Conservation (phyloP, 192 early-diverging fungal genomes). For the Linnemannia elongata region DNA sequence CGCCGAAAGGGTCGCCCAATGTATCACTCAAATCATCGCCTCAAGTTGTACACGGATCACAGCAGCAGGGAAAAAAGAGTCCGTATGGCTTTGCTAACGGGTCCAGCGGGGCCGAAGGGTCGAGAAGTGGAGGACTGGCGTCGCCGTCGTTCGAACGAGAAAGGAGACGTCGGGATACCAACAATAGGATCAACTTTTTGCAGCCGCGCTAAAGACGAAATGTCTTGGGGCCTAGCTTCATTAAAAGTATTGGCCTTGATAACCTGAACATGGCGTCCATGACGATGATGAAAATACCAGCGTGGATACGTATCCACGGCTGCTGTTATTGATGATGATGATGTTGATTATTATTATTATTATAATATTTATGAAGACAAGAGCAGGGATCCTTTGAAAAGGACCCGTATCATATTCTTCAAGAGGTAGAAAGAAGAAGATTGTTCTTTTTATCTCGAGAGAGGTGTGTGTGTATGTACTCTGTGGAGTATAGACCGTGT, state of each 20-base stretch:
- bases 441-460: no score
- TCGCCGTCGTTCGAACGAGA: slow-evolving; percentile 11
- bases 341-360: no score
- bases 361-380: no score
- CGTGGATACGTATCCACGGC: neutral
- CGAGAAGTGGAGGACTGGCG: neutral
- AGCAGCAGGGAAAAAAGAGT: slow-evolving; percentile 13
- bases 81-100: neutral
- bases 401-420: no score
- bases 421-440: no score
- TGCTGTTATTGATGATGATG: no score
- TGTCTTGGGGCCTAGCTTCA: neutral
- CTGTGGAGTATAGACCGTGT: no score
- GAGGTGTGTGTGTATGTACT: no score
- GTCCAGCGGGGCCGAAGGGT: neutral
- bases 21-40: neutral
- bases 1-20: neutral
- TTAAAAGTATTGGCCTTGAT: neutral
- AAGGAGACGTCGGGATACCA: slow-evolving; percentile 12
- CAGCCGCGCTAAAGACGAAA: slow-evolving; percentile 16
- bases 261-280: neutral
- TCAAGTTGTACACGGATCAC: neutral
- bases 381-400: no score
- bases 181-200: slow-evolving; percentile 37
- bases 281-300: neutral